Conservation (phyloP, 2,329 filamentous ascomycete species). For the Colletotrichum australisinense region DNA sequence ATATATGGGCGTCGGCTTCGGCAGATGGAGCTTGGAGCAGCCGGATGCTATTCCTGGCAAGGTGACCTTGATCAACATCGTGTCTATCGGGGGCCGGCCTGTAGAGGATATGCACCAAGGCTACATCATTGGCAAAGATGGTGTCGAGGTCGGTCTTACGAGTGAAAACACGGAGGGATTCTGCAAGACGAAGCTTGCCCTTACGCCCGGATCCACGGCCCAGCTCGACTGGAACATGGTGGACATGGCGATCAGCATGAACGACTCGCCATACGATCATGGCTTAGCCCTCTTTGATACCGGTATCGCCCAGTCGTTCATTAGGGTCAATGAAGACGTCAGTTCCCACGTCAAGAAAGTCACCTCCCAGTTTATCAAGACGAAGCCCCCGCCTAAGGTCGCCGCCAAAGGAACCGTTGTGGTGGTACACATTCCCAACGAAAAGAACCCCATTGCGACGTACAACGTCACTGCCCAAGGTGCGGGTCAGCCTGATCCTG, state of each 20-base stretch:
- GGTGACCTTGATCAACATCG: not conserved
- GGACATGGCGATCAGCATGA: slow-evolving; percentile 8
- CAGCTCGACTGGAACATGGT: slow-evolving; percentile 4
- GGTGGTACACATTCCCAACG: not conserved
- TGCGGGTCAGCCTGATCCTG: not conserved
- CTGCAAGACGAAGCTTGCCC: slow-evolving; percentile 8
- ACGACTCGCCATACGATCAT: slow-evolving; percentile 4
- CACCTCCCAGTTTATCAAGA: not conserved
- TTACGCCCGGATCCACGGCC: too few species aligned
- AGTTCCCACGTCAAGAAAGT: not conserved
- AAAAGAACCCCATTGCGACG: slow-evolving; percentile 5
- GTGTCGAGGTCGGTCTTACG: not conserved
- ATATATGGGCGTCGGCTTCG: slow-evolving; percentile 24
- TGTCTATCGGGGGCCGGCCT: not conserved
- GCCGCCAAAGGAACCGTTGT: not conserved
- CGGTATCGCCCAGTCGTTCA: slow-evolving; percentile 3
- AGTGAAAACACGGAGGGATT: not conserved
- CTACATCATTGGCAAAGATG: not conserved
- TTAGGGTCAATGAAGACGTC: not conserved
- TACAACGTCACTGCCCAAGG: slow-evolving; percentile 2
- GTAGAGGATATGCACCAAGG: slow-evolving; percentile 6
- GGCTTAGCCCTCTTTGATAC: slow-evolving; percentile 14
- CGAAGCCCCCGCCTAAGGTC: not conserved
- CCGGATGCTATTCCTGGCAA: not conserved
- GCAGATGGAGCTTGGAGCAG: not conserved